Evolutionary conservation across 192 early-diverging fungal genomes (phyloP), one percentile per base, ranked within the genome.

Genomic region (Backusella psychrophila): DNA sequence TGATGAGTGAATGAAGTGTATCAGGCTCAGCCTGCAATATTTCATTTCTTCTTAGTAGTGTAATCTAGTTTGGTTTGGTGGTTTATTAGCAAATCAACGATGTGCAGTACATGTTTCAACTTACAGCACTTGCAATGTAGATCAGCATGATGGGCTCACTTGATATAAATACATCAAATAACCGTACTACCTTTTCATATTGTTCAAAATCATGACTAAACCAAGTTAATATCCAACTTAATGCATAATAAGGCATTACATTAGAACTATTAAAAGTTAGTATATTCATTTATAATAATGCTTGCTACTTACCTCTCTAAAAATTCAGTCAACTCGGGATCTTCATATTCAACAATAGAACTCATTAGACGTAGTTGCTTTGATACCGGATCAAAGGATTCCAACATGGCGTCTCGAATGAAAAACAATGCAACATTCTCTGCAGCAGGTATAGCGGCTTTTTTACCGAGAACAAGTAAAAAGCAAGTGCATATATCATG

Each of bases 151-250:
- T 77, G 1, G 91, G 88, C 35, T 83, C 81, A 69, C 86, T 87
- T 19, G 89, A 85, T 0, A 93, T 76, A 5, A 92, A 85, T 29
- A 91, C 80, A 75, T 93, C 91, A 73, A 89, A 90, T 29, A 93
- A 81, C 33, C 91, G 87, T 65, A 85, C 79, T 11, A 89, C 81
- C 17, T 77, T 79, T 35, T 77, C 65, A 42, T 86, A 83, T 42
- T 83, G 79, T 33, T 81, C 78, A n/a, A 94, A 23, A 70, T 92
- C 87, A 73, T 94, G 93, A 31, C 86, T 87, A 73, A 88, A 91
- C 93, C 93, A 94, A n/a, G 93, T 93, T 56, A 93, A 74, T 70
- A 92, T 81, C 91, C 91, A 93, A 71, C 89, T 90, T 53, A 94
- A 81, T 35, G 87, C 89, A 78, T 92, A 94, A 67, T 87, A 90